These are phyloP conservation scores for Candida methanosorbosa DNA, from an alignment of 805 yeast genomes.

Conservation along the genomic window DNA sequence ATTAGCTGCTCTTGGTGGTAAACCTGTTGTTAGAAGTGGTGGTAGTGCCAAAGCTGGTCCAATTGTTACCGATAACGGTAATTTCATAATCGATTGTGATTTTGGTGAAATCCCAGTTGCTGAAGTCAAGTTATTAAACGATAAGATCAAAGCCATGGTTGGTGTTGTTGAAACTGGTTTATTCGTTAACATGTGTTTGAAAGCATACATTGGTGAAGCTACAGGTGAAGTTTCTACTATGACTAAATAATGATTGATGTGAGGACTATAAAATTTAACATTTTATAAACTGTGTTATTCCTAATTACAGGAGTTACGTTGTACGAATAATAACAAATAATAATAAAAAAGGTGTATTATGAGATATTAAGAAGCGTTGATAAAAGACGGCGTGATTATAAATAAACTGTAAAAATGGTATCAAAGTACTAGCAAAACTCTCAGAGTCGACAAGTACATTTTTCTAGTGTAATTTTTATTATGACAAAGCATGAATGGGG, in stretches of 20 bases:
- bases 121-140: conserved; percentile 44
- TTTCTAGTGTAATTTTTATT: too few relatives aligned
- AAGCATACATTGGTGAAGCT: conserved; percentile 84
- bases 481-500: too few relatives aligned
- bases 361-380: too few relatives aligned
- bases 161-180: conserved; percentile 98
- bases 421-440: too few relatives aligned
- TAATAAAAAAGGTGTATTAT: too few relatives aligned
- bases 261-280: too few relatives aligned
- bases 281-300: too few relatives aligned
- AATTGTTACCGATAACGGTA: conserved; percentile 90
- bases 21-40: conserved; percentile 70
- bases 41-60: conserved; percentile 95
- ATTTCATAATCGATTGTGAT: conserved; percentile 87
- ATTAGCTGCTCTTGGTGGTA: conserved; percentile 56
- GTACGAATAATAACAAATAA: too few relatives aligned
- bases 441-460: too few relatives aligned
- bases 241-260: conserved; percentile 1
- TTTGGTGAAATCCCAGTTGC: conserved; percentile 63
- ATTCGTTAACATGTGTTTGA: conserved; percentile 64
- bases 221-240: conserved; percentile 39
- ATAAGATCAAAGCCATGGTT: conserved; percentile 59
- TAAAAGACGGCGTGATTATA: too few relatives aligned
- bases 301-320: too few relatives aligned
- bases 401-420: too few relatives aligned